Evolutionary conservation across 305 asterid genomes (phyloP).

Genomic region (Ajuga reptans): DNA sequence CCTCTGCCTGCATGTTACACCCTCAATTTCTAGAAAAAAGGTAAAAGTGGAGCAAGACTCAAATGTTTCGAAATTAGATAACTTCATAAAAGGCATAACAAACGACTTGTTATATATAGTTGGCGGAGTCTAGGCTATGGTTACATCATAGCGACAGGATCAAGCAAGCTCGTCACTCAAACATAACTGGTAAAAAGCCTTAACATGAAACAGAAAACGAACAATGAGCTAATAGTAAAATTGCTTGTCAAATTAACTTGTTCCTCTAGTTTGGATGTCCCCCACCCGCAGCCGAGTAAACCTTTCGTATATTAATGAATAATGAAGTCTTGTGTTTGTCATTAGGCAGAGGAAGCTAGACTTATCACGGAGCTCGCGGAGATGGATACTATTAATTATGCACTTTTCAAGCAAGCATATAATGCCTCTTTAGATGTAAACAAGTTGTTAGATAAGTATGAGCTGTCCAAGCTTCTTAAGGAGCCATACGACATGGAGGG

Average conservation of each 20-base stretch:
- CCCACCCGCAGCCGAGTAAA: background rate
- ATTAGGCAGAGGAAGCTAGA: conserved; percentile 75
- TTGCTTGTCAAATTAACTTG: background rate
- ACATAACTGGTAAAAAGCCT: background rate
- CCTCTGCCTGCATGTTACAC: conserved; percentile 53
- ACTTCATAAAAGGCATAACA: background rate
- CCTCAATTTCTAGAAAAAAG: conserved; percentile 1
- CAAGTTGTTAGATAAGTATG: conserved; percentile 55
- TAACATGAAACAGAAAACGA: background rate
- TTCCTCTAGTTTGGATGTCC: no score
- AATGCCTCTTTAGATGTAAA: conserved; percentile 52
- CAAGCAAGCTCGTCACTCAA: background rate
- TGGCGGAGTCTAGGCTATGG: background rate
- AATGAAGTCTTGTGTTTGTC: no score
- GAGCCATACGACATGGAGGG: conserved; percentile 72
- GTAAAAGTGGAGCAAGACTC: background rate
- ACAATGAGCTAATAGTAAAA: background rate
- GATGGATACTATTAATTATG: conserved; percentile 54
- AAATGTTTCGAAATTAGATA: background rate
- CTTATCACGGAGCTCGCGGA: conserved; percentile 72
- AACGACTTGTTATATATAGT: background rate
- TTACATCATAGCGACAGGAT: background rate
- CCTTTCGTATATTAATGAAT: background rate
- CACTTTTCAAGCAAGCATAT: conserved; percentile 73
- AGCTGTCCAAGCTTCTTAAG: conserved; percentile 59